A percentile compares a stretch with the other conserved stretches of the same genome.
Evolutionary conservation across 1,284 basidiomycete genomes (phyloP).

Genomic region (Sphaerobolus stellatus): DNA sequence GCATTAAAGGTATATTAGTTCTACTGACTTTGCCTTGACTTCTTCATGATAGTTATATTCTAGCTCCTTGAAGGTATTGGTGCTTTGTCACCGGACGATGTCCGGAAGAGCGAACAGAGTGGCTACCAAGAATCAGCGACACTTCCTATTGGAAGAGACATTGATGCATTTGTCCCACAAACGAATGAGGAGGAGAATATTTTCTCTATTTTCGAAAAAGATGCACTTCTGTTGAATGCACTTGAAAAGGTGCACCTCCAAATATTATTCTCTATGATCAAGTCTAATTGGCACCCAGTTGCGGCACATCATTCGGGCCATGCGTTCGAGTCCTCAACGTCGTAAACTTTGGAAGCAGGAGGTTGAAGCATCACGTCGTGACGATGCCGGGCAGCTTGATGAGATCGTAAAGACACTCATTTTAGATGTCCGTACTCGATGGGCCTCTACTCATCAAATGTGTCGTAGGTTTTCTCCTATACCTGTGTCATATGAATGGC

Average conservation of each 20-base stretch:
- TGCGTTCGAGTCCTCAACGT: slow-evolving; percentile 8
- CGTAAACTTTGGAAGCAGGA: slow-evolving; percentile 11
- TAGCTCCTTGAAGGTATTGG: not conserved
- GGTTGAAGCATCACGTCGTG: not conserved
- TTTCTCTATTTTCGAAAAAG: no score
- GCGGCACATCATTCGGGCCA: slow-evolving; percentile 6
- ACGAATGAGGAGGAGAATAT: no score
- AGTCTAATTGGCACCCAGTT: not conserved
- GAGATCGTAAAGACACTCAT: slow-evolving; percentile 18
- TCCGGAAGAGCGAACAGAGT: no score
- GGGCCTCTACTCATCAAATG: slow-evolving; percentile 23
- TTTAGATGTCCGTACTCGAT: slow-evolving; percentile 25
- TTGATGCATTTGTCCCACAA: no score
- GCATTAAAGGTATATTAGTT: slow-evolving; percentile 11
- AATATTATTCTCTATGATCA: not conserved
- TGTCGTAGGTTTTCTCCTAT: not conserved
- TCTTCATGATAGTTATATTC: no score
- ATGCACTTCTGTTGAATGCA: not conserved
- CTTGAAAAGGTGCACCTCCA: not conserved
- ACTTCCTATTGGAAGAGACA: no score
- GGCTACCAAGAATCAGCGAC: no score
- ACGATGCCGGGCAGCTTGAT: not conserved
- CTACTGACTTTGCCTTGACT: no score
- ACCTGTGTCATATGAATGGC: not conserved
- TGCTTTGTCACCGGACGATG: not conserved